Evolutionary conservation across 2,329 filamentous ascomycete genomes (phyloP).

Genomic region (Coleophoma eucalyptorum): DNA sequence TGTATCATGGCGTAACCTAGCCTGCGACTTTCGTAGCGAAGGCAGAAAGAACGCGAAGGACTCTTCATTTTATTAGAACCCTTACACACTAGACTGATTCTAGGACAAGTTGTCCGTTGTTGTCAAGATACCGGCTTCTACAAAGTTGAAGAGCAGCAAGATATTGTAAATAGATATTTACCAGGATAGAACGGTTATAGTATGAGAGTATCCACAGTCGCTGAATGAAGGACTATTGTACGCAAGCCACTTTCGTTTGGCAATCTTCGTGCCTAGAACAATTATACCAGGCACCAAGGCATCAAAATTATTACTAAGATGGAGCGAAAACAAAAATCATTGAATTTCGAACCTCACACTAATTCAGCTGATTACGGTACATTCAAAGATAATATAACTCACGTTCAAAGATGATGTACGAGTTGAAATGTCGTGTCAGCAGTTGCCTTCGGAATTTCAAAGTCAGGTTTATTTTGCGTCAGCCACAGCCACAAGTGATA

Average conservation of each 20-base stretch:
- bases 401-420: no score
- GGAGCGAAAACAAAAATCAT: no score
- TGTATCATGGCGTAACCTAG: slow-evolving; percentile 11
- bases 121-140: slow-evolving; percentile 8
- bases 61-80: slow-evolving; percentile 13
- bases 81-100: slow-evolving; percentile 10
- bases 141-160: slow-evolving; percentile 8
- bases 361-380: no score
- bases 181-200: neutral
- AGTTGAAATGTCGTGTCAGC: no score
- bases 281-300: no score
- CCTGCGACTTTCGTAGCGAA: slow-evolving; percentile 12
- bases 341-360: no score
- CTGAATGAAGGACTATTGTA: neutral
- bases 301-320: no score
- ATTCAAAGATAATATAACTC: no score
- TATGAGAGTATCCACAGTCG: neutral
- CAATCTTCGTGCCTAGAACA: no score
- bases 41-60: slow-evolving; percentile 14
- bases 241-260: neutral
- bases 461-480: no score
- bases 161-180: slow-evolving; percentile 2
- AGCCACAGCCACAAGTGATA: no score
- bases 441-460: no score
- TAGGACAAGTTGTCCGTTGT: slow-evolving; percentile 8